These are phyloP conservation scores for Drechslerella coelobrocha DNA, from an alignment of 2,329 filamentous ascomycete genomes.

Conservation along the genomic window DNA sequence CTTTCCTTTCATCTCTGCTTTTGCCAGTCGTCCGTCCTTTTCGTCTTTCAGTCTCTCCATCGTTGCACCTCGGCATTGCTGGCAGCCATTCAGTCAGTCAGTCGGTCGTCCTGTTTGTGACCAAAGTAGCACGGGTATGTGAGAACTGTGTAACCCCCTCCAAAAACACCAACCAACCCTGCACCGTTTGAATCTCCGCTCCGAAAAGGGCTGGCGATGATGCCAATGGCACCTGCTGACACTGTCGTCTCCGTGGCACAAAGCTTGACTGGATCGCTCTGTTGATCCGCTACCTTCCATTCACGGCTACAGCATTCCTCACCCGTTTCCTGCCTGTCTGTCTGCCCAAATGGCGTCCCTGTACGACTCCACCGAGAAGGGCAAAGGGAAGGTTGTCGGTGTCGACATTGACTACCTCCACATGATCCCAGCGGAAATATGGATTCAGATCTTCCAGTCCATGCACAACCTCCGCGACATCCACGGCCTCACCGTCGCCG, in stretches of 20 bases:
- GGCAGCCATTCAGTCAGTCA: too few species aligned
- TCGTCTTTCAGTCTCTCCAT: neutral
- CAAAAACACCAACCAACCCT: neutral
- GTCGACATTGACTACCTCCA: constrained; percentile 41
- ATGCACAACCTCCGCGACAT: constrained; percentile 48
- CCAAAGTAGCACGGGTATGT: neutral
- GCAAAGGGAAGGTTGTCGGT: constrained; percentile 30
- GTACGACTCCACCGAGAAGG: constrained; percentile 3
- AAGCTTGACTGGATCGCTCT: neutral
- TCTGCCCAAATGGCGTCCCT: neutral
- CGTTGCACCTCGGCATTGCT: neutral
- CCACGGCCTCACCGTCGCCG: constrained; percentile 39
- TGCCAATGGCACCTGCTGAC: neutral
- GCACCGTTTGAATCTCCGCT: neutral
- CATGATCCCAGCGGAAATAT: constrained; percentile 47
- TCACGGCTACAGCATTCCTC: neutral
- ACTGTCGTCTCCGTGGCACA: neutral
- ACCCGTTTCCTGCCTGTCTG: neutral
- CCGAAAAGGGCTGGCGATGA: neutral
- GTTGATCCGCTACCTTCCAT: neutral
- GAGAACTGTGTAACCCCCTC: neutral
- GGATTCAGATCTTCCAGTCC: constrained; percentile 46
- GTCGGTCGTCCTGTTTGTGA: too few species aligned
- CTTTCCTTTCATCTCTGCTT: neutral
- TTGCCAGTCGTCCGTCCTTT: neutral